Conservation (phyloP, 1,139 yeast species). For the Taiozyma sp. region DNA sequence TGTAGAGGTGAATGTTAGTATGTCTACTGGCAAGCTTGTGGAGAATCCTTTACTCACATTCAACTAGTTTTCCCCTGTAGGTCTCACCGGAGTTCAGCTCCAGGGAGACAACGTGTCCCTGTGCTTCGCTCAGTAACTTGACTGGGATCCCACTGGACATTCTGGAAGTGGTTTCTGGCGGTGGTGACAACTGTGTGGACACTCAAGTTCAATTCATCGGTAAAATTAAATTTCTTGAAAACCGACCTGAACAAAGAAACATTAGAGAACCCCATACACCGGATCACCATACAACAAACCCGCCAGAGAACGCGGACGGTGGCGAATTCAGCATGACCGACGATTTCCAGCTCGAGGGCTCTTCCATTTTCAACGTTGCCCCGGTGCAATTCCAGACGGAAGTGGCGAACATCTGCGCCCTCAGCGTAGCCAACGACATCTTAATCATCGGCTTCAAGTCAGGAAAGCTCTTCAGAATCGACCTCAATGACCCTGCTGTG, state of each 20-base stretch:
- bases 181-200: not conserved
- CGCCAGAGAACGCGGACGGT: not conserved
- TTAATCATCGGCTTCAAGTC: constrained; percentile 42
- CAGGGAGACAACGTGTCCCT: constrained; percentile 80
- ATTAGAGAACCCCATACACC: too few relatives aligned
- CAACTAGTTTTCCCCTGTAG: constrained; percentile 81
- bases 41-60: constrained; percentile 35
- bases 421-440: constrained; percentile 44
- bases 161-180: not conserved
- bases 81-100: constrained; percentile 86
- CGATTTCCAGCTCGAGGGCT: not conserved
- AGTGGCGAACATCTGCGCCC: constrained; percentile 35
- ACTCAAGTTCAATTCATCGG: too few relatives aligned
- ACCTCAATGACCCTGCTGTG: constrained; percentile 48
- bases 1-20: constrained; percentile 12
- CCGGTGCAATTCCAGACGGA: constrained; percentile 55
- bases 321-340: not conserved
- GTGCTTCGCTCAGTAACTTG: constrained; percentile 82
- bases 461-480: constrained; percentile 45
- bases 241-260: too few relatives aligned
- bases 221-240: too few relatives aligned
- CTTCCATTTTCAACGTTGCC: constrained; percentile 32
- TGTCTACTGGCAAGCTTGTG: not conserved
- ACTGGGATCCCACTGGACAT: constrained; percentile 69
- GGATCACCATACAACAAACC: not conserved